A percentile compares a stretch with the other conserved stretches of the same genome.
These are phyloP conservation scores for Umbelopsis ramanniana DNA, from an alignment of 192 early-diverging fungal species.

Conservation along the genomic window DNA sequence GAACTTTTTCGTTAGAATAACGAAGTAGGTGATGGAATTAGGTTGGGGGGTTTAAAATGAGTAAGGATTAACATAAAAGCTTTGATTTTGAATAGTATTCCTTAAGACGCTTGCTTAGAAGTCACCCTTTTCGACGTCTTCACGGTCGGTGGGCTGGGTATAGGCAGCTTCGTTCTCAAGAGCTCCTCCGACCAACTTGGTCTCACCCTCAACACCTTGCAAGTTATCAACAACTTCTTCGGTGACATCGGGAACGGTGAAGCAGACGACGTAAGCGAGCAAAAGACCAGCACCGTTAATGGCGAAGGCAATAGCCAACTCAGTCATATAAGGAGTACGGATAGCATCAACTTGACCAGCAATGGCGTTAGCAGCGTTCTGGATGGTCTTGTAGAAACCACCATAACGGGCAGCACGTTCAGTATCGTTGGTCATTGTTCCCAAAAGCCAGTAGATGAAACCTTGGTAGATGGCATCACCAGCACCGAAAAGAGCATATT, in stretches of 20 bases:
- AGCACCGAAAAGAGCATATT: slow-evolving; percentile 77
- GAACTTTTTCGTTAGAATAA: not conserved
- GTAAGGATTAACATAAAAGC: slow-evolving; percentile 9
- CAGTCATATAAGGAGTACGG: slow-evolving; percentile 49
- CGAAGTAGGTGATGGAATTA: not conserved
- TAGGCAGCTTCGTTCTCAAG: slow-evolving; percentile 25
- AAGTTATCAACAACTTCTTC: slow-evolving; percentile 39
- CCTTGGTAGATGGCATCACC: slow-evolving; percentile 86
- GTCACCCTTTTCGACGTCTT: not conserved
- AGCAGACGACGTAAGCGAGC: slow-evolving; percentile 34
- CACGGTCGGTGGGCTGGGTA: not conserved
- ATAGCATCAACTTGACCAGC: slow-evolving; percentile 73
- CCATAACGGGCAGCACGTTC: slow-evolving; percentile 71
- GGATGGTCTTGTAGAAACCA: slow-evolving; percentile 92
- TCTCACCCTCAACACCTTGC: slow-evolving; percentile 24
- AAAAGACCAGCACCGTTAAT: slow-evolving; percentile 34
- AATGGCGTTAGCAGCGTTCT: slow-evolving; percentile 76
- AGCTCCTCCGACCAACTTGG: slow-evolving; percentile 33
- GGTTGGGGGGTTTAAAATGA: not conserved
- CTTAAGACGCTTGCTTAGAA: not conserved
- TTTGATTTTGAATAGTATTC: not conserved
- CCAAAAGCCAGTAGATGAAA: slow-evolving; percentile 86
- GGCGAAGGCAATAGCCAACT: slow-evolving; percentile 39
- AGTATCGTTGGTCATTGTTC: slow-evolving; percentile 83
- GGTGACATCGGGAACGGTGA: slow-evolving; percentile 34